Percentiles rank a stretch among this genome's conserved stretches.
These are phyloP conservation scores for Iris macrosiphon DNA, from an alignment of 106 monocot genomes.

Conservation along the genomic window DNA sequence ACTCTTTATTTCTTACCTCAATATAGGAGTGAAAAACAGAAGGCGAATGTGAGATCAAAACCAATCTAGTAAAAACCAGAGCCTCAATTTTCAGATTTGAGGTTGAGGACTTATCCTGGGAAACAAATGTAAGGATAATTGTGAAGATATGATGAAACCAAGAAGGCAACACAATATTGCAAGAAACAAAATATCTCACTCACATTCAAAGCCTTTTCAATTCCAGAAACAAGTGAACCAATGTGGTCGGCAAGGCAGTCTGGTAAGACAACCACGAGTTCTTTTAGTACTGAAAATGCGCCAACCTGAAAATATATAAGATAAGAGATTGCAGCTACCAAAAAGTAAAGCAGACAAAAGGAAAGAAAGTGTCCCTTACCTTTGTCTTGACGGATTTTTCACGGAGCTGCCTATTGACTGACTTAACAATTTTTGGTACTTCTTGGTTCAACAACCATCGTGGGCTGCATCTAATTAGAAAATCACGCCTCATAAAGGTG, in stretches of 20 bases:
- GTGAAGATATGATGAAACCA: neutral
- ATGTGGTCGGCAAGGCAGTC: constrained; percentile 95
- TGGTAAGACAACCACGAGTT: constrained; percentile 95
- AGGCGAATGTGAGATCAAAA: constrained; percentile 92
- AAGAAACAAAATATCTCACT: constrained; percentile 15
- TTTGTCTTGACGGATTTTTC: constrained; percentile 99
- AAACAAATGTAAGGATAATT: constrained; percentile 14
- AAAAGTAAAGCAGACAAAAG: neutral
- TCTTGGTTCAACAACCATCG: constrained; percentile 89
- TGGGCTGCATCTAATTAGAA: constrained; percentile 42
- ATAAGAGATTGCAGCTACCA: constrained; percentile 1
- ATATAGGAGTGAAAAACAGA: constrained; percentile 92
- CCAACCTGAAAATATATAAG: constrained; percentile 57
- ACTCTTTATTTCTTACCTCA: constrained; percentile 47
- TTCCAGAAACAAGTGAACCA: constrained; percentile 78
- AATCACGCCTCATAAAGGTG: too few species aligned
- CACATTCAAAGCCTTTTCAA: constrained; percentile 92
- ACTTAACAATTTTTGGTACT: constrained; percentile 94
- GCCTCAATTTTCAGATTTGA: constrained; percentile 99
- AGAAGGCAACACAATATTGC: neutral
- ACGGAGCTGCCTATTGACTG: constrained; percentile 84
- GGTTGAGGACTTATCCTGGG: constrained; percentile 93
- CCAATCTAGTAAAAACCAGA: constrained; percentile 86
- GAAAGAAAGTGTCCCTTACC: constrained; percentile 22
- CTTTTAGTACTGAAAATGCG: constrained; percentile 91